A percentile compares a stretch with the other conserved stretches of the same genome.
These are phyloP conservation scores for Yarrowia sp. DNA, from an alignment of 805 yeast genomes.

Conservation along the genomic window DNA sequence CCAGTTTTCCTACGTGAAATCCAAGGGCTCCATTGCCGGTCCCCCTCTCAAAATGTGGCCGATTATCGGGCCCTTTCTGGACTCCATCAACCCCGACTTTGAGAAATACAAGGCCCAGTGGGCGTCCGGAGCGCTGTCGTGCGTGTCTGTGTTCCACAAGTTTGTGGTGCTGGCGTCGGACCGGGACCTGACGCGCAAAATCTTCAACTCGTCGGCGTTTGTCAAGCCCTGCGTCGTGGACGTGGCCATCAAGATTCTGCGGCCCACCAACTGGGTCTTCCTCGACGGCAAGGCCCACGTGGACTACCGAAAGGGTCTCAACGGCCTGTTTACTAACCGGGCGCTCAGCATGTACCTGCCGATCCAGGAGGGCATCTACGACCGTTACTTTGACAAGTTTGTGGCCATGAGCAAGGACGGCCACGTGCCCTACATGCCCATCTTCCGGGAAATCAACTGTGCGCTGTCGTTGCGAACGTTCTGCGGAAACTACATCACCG, in stretches of 20 bases:
- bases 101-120: slow-evolving; percentile 92
- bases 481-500: slow-evolving; percentile 94
- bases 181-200: slow-evolving; percentile 87
- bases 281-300: slow-evolving; percentile 94
- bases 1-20: slow-evolving; percentile 71
- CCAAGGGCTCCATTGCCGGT: slow-evolving; percentile 90
- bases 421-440: slow-evolving; percentile 83
- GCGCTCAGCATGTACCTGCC: slow-evolving; percentile 89
- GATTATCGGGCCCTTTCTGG: slow-evolving; percentile 93
- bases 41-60: slow-evolving; percentile 92
- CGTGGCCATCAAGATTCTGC: slow-evolving; percentile 89
- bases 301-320: slow-evolving; percentile 89
- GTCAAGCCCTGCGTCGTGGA: slow-evolving; percentile 99
- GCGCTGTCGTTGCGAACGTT: slow-evolving; percentile 91
- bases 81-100: slow-evolving; percentile 92
- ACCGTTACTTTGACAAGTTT: slow-evolving; percentile 75
- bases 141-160: slow-evolving; percentile 98
- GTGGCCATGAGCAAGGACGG: slow-evolving; percentile 64
- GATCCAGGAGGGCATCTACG: slow-evolving; percentile 82
- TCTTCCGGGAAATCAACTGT: slow-evolving; percentile 94
- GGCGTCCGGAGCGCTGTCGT: slow-evolving; percentile 91
- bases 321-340: slow-evolving; percentile 83
- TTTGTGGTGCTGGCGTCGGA: slow-evolving; percentile 92
- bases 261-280: slow-evolving; percentile 98
- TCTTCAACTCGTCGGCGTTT: slow-evolving; percentile 80